Evolutionary conservation across 2,329 filamentous ascomycete species (phyloP).

Genomic region (Ophiostoma ulmi): DNA sequence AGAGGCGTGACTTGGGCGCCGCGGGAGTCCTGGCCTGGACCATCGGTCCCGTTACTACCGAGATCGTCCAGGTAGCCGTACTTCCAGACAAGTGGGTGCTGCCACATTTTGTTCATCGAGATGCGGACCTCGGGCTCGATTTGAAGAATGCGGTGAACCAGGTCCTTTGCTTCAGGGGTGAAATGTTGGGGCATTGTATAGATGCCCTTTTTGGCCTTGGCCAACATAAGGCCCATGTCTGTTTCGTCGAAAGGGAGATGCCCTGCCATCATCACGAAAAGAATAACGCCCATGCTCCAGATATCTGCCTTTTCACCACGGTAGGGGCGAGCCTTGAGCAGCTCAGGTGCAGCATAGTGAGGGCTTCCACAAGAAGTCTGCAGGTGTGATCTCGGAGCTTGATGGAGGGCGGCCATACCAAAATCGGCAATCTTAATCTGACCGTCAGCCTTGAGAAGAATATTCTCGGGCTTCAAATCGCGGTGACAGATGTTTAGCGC

Average conservation of each 20-base stretch:
- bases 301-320: constrained; percentile 83
- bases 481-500: constrained; percentile 92
- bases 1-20: constrained; percentile 57
- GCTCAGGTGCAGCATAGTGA: constrained; percentile 91
- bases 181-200: constrained; percentile 60
- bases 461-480: constrained; percentile 95
- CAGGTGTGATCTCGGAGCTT: constrained; percentile 71
- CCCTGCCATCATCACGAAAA: constrained; percentile 82
- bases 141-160: constrained; percentile 75
- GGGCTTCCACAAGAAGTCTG: constrained; percentile 92
- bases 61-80: constrained; percentile 71
- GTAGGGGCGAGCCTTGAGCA: constrained; percentile 72
- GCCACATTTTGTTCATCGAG: constrained; percentile 74
- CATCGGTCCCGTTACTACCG: constrained; percentile 49
- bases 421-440: constrained; percentile 95
- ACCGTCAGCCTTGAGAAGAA: constrained; percentile 69
- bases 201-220: constrained; percentile 53
- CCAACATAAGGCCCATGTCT: constrained; percentile 58
- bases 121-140: constrained; percentile 75
- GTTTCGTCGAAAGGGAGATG: constrained; percentile 75
- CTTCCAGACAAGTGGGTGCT: constrained; percentile 78
- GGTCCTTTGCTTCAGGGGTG: constrained; percentile 64
- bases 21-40: constrained; percentile 48
- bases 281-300: constrained; percentile 87
- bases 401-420: constrained; percentile 88